A percentile compares a stretch with the other conserved stretches of the same genome.
Conservation (phyloP, 1,284 basidiomycete species). For the Gomphus bonarii region DNA sequence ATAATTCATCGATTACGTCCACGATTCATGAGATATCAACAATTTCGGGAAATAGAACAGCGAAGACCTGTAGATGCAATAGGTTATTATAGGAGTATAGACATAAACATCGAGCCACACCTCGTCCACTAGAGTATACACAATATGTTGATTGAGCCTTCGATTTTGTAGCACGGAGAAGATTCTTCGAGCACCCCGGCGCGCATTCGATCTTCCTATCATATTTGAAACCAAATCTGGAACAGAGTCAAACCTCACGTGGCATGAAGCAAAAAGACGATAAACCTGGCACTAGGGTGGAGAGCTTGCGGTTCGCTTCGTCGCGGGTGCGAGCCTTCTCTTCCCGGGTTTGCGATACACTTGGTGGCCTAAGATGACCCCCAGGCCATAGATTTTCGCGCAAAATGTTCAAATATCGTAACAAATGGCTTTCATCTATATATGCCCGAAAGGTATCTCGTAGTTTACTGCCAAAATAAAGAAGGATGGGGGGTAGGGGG, state of each 20-base stretch:
- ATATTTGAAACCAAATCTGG: conserved; percentile 90
- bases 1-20: neutral
- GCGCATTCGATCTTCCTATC: conserved; percentile 90
- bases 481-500: neutral
- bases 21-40: neutral
- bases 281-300: conserved; percentile 81
- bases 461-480: conserved; percentile 54
- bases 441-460: conserved; percentile 63
- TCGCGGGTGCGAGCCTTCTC: conserved; percentile 75
- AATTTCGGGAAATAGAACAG: conserved; percentile 50
- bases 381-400: conserved; percentile 76
- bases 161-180: conserved; percentile 91
- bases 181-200: conserved; percentile 81
- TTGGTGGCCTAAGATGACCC: conserved; percentile 56
- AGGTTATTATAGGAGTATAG: neutral
- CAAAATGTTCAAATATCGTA: conserved; percentile 56
- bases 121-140: conserved; percentile 82
- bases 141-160: conserved; percentile 85
- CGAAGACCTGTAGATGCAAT: conserved; percentile 35
- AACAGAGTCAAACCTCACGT: neutral
- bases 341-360: conserved; percentile 59
- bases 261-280: neutral
- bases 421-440: conserved; percentile 57
- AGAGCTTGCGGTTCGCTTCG: conserved; percentile 81
- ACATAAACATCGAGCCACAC: conserved; percentile 28